Conservation (phyloP, 2,329 filamentous ascomycete genomes). For the Corinectria fuckeliana region DNA sequence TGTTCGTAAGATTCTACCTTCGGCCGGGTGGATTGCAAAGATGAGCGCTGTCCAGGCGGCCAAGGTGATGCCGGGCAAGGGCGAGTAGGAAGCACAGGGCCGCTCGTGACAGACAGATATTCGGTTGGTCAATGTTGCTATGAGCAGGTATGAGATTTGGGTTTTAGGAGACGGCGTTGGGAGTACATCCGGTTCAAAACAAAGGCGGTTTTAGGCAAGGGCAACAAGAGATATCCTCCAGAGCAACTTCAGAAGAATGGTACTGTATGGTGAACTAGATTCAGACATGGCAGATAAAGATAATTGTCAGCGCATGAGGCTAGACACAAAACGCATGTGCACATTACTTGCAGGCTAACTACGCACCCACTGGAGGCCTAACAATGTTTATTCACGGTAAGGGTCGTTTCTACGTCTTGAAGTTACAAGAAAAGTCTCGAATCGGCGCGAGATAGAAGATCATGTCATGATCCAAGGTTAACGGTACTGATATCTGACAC, state of each 20-base stretch:
- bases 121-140: not conserved
- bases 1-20: constrained; percentile 90
- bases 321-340: not conserved
- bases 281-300: not conserved
- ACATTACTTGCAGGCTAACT: not conserved
- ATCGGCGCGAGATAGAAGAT: not conserved
- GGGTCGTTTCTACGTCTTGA: not conserved
- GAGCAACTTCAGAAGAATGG: constrained; percentile 11
- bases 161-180: constrained; percentile 31
- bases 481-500: not conserved
- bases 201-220: constrained; percentile 13
- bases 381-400: not conserved
- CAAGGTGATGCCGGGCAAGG: constrained; percentile 75
- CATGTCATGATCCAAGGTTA: not conserved
- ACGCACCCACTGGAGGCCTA: too few relatives aligned
- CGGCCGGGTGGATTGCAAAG: constrained; percentile 90
- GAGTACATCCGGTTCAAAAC: constrained; percentile 32
- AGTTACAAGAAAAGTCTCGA: not conserved
- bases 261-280: not conserved
- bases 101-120: not conserved
- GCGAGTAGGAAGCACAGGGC: constrained; percentile 47
- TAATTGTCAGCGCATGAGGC: not conserved
- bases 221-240: constrained; percentile 13
- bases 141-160: not conserved
- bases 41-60: constrained; percentile 96